Base-by-base conservation (phyloP, 2,329 filamentous ascomycete genomes). In the Mollisia scopiformis region DNA sequence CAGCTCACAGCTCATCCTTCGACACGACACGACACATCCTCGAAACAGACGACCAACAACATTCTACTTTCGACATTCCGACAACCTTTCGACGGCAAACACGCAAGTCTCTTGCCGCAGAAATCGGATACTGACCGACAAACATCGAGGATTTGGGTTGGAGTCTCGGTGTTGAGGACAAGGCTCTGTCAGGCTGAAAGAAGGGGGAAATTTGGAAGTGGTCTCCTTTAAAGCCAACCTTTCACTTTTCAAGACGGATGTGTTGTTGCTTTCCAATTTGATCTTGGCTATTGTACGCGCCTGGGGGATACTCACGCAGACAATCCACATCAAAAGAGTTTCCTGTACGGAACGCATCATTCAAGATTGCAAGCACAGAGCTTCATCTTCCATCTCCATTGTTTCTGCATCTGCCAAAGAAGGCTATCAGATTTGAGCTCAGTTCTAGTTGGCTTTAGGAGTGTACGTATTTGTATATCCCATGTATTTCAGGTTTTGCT, bases 311-410 rank as follows among this genome's bases (percentile, higher is more conserved):
- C 62, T 62, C 56, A 68, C 58, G 54, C 62, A 62, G 58, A 62
- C n/a, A 16, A 27, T 47, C 21, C 58, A 63, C 55, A 62, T 68
- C 65, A 60, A 63, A 65, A 62, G 55, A n/a, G 68, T 66, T 68
- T 49, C 59, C 63, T 71, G 70, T 66, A 66, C 63, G 62, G 55
- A 62, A 64, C 63, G 58, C 61, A 57, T 59, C 63, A 51, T 55
- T 58, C 57, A 71, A 74, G 80, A 80, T 76, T 75, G 78, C 76
- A 82, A 85, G 84, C 82, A 87, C 77, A 86, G 84, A 87, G 84
- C 84, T 86, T 85, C 83, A 77, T 87, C 83, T 85, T 72, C 64
- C 64, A 65, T 81, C 76, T 75, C 70, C 72, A 76, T 77, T 78
- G 62, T 69, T 57, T 73, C 71, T 73, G 69, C 64, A 70, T 70